These are phyloP conservation scores for Fusarium ambrosium DNA, from an alignment of 2,329 filamentous ascomycete species.

Conservation along the genomic window DNA sequence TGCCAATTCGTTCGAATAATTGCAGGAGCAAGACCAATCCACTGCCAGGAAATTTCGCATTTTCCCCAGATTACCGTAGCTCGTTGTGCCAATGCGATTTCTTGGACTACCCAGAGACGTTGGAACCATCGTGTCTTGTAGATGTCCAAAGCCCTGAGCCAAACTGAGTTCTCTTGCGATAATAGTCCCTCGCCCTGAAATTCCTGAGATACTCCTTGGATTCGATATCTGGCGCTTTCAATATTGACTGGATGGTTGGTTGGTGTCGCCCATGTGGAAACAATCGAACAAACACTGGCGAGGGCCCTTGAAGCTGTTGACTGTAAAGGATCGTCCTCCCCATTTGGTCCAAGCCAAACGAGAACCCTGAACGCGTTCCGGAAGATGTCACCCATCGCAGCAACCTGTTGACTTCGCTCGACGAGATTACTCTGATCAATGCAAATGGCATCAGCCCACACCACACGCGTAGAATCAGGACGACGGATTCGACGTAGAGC, in stretches of 20 bases:
- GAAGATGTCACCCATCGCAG: neutral
- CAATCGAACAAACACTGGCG: neutral
- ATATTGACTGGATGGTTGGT: neutral
- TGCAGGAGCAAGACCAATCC: neutral
- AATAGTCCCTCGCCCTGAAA: neutral
- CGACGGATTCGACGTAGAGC: neutral
- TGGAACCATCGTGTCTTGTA: neutral
- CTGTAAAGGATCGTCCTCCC: neutral
- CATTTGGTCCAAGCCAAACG: neutral
- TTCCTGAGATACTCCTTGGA: neutral
- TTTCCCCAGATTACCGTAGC: neutral
- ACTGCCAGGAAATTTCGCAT: neutral
- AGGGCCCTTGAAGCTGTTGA: neutral
- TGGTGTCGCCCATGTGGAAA: neutral
- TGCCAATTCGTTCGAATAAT: conserved; percentile 2
- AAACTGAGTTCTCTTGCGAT: neutral
- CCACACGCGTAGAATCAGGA: neutral
- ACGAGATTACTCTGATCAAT: neutral
- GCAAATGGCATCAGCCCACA: neutral
- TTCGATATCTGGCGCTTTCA: neutral
- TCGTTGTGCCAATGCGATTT: neutral
- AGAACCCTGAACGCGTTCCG: neutral
- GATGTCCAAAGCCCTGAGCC: neutral
- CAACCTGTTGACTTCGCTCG: neutral
- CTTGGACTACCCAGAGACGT: conserved; percentile 3